Evolutionary conservation across 1,284 basidiomycete genomes (phyloP).

Genomic region (Ceratobasidium sp.): DNA sequence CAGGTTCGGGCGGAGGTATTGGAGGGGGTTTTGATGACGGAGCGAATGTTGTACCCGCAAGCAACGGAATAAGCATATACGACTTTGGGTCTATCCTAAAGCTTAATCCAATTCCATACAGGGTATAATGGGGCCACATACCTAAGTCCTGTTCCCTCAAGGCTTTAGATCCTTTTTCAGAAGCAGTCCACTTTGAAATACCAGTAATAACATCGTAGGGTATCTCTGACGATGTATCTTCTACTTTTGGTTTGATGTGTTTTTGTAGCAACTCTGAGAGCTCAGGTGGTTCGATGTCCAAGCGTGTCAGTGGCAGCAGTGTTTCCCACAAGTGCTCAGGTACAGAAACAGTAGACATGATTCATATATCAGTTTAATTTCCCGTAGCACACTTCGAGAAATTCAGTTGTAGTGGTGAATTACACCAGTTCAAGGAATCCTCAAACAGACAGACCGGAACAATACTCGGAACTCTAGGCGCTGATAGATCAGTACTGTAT

Average conservation of each 20-base stretch:
- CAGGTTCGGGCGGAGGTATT: conserved; percentile 55
- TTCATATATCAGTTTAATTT: not conserved
- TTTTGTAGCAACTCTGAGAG: conserved; percentile 9
- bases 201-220: conserved; percentile 65
- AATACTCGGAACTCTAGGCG: not conserved
- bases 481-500: too few species aligned
- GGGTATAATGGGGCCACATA: not conserved
- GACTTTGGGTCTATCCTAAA: conserved; percentile 52
- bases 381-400: too few species aligned
- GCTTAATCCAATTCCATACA: not conserved
- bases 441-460: too few species aligned
- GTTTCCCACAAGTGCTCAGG: conserved; percentile 27
- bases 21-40: conserved; percentile 71
- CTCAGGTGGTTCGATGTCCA: conserved; percentile 7
- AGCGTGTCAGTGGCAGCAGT: not conserved
- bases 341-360: conserved; percentile 28
- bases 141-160: conserved; percentile 57
- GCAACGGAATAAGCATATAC: conserved; percentile 74
- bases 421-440: too few species aligned
- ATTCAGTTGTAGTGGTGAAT: too few species aligned
- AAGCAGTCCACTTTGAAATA: conserved; percentile 72
- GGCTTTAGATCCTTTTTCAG: conserved; percentile 55
- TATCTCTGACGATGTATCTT: conserved; percentile 55
- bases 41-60: conserved; percentile 75
- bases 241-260: conserved; percentile 43